Evolutionary conservation across 345 rosid genomes (phyloP).

Genomic region (Rhodomyrtus tomentosa): DNA sequence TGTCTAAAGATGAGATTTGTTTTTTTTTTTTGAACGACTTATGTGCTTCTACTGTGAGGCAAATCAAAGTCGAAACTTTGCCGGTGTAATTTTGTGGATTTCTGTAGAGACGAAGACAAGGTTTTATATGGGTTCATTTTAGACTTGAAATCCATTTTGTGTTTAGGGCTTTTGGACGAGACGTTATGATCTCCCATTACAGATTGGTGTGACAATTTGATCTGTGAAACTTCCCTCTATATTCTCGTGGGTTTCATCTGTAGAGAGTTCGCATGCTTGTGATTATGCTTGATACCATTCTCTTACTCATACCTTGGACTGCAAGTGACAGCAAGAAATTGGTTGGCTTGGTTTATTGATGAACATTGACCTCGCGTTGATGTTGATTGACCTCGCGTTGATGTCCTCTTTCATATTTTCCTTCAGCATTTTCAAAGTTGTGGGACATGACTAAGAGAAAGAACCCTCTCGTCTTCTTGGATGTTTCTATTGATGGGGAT

Average conservation of each 20-base stretch:
- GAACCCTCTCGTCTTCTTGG: slow-evolving; percentile 73
- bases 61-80: neutral
- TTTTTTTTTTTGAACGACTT: neutral
- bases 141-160: neutral
- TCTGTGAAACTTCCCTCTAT: neutral
- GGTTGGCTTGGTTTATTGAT: neutral
- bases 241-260: neutral
- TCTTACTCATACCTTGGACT: neutral
- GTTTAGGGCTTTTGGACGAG: neutral
- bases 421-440: slow-evolving; percentile 3
- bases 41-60: neutral
- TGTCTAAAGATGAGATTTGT: neutral
- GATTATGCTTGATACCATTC: neutral
- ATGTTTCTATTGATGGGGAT: slow-evolving; percentile 62
- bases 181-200: neutral
- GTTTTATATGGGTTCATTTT: neutral
- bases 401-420: neutral
- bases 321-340: neutral
- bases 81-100: neutral
- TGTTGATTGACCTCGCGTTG: neutral
- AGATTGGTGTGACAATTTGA: neutral
- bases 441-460: slow-evolving; percentile 59
- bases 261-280: neutral
- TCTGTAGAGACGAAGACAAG: neutral
- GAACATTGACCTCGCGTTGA: neutral